Evolutionary conservation across 345 rosid genomes (phyloP).

Genomic region (Lepidium africanum): DNA sequence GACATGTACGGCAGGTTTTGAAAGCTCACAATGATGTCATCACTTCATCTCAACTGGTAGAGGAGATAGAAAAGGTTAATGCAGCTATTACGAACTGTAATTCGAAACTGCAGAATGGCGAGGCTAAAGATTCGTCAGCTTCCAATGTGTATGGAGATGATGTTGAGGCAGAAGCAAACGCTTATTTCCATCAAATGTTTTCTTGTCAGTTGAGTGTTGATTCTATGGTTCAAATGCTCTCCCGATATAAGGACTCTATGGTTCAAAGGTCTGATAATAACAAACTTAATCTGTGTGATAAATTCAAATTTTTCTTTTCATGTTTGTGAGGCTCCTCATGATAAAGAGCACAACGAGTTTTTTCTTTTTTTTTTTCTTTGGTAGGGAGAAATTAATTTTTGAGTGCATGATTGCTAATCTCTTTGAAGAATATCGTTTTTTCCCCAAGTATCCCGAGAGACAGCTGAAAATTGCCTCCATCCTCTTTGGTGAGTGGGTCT

Average conservation of each 20-base stretch:
- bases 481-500: slow-evolving; percentile 71
- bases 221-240: slow-evolving; percentile 94
- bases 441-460: slow-evolving; percentile 94
- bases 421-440: slow-evolving; percentile 91
- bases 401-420: slow-evolving; percentile 96
- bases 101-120: slow-evolving; percentile 67
- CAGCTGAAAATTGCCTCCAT: slow-evolving; percentile 90
- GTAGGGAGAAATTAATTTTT: slow-evolving; percentile 84
- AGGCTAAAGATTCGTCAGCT: slow-evolving; percentile 51
- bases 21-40: slow-evolving; percentile 44
- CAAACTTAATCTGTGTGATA: not conserved
- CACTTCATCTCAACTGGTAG: slow-evolving; percentile 46
- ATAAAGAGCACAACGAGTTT: not conserved
- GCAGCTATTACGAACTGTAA: slow-evolving; percentile 43
- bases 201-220: slow-evolving; percentile 78
- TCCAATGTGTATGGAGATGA: slow-evolving; percentile 69
- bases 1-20: slow-evolving; percentile 44
- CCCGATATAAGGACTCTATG: slow-evolving; percentile 78
- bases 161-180: slow-evolving; percentile 89
- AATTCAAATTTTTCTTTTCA: not conserved
- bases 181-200: slow-evolving; percentile 93
- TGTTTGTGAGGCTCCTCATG: not conserved
- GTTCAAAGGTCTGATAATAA: slow-evolving; percentile 46
- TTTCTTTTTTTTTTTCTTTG: not conserved
- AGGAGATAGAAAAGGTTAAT: slow-evolving; percentile 68